Conservation (phyloP, 2,329 filamentous ascomycete species). For the Diaporthe caulivora region DNA sequence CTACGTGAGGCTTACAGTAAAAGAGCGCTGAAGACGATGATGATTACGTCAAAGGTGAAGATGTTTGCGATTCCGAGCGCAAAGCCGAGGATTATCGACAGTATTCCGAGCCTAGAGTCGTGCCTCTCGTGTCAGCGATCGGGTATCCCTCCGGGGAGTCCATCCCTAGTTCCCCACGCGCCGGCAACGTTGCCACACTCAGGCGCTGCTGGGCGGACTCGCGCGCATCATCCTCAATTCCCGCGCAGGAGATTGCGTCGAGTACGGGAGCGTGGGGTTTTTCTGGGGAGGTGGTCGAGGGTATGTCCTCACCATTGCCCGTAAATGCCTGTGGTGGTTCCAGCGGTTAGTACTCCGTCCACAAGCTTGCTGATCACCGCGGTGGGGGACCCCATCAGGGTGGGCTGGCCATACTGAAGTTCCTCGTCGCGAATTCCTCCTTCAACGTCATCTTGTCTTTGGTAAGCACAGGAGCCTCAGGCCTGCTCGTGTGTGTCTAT, state of each 20-base stretch:
- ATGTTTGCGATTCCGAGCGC: constrained; percentile 77
- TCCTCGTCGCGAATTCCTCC: constrained; percentile 79
- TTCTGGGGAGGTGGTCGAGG: constrained; percentile 1
- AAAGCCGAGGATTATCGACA: constrained; percentile 79
- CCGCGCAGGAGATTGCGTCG: constrained; percentile 1
- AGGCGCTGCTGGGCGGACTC: background rate
- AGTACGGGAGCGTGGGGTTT: constrained; percentile 23
- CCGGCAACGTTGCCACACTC: background rate
- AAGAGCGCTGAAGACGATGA: constrained; percentile 66
- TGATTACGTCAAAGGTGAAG: constrained; percentile 64
- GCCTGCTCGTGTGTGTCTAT: constrained; percentile 12
- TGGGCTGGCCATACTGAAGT: constrained; percentile 72
- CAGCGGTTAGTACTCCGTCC: constrained; percentile 49
- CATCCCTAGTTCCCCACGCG: constrained; percentile 10
- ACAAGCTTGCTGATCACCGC: constrained; percentile 35
- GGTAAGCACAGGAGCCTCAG: constrained; percentile 34
- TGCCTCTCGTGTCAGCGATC: constrained; percentile 41
- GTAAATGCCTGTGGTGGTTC: constrained; percentile 71
- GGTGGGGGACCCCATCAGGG: constrained; percentile 15
- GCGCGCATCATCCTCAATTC: background rate
- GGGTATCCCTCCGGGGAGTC: background rate
- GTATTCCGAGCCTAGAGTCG: constrained; percentile 71
- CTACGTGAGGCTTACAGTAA: constrained; percentile 61
- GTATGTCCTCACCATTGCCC: constrained; percentile 78
- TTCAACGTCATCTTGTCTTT: constrained; percentile 74